phyloP scores from a whole-genome alignment of 2,329 filamentous ascomycete genomes.

The Ceratocystis huliohia region DNA sequence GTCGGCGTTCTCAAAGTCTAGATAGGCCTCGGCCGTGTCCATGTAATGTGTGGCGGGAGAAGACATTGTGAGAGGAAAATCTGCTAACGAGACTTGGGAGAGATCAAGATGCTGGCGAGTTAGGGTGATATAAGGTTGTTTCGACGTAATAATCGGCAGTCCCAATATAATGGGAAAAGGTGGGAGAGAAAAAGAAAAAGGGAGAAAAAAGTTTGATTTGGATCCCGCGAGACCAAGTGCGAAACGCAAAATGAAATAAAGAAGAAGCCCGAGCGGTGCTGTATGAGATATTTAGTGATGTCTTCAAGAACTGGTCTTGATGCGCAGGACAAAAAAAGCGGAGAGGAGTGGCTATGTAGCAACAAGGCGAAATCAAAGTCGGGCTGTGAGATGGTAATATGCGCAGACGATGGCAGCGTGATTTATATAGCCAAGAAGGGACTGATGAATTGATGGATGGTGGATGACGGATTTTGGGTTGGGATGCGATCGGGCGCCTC shows the following conservation, averaged over 20 bases:
- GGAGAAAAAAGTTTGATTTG: not conserved
- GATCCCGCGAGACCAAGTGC: not conserved
- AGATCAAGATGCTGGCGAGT: not conserved
- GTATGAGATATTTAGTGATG: not conserved
- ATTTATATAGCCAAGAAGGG: not conserved
- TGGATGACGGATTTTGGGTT: not conserved
- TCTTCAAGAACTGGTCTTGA: not conserved
- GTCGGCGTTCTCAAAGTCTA: slow-evolving; percentile 16
- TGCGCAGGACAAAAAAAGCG: not conserved
- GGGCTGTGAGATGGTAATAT: not conserved
- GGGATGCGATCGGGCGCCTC: not conserved
- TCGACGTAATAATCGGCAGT: not conserved
- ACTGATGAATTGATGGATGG: not conserved
- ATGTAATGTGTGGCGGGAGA: slow-evolving; percentile 11
- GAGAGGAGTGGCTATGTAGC: not conserved
- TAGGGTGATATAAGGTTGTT: slow-evolving; percentile 2
- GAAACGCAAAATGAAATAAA: not conserved
- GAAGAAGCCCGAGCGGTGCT: not conserved
- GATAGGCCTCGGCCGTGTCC: slow-evolving; percentile 13
- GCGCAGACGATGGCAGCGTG: not conserved
- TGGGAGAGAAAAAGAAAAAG: not conserved
- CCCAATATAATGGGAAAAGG: not conserved
- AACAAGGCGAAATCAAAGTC: not conserved
- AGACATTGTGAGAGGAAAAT: slow-evolving; percentile 6
- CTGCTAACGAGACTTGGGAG: not conserved